phyloP scores from a whole-genome alignment of 179 eudicot species.

The Beta macrorhiza region DNA sequence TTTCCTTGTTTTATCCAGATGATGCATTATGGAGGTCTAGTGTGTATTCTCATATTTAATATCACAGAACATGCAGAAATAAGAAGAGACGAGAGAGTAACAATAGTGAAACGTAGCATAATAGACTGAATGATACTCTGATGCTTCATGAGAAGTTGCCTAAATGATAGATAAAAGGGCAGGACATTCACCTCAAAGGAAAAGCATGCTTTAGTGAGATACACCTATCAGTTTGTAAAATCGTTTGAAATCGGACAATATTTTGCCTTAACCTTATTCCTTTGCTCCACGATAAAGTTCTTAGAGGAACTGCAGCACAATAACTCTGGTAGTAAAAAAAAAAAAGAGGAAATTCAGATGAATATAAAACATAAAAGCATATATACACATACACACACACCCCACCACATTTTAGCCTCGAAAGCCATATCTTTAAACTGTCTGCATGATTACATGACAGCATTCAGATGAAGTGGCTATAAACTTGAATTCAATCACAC shows the following conservation, averaged over 20 bases:
- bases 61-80: constrained; percentile 5
- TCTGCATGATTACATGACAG: not conserved
- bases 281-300: constrained; percentile 27
- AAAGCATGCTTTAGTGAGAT: constrained; percentile 25
- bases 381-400: not conserved
- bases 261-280: constrained; percentile 30
- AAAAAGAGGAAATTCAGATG: not conserved
- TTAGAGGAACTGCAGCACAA: constrained; percentile 22
- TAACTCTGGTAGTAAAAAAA: constrained; percentile 25
- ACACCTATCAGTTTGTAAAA: constrained; percentile 21
- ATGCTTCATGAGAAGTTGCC: not conserved
- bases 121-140: not conserved
- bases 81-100: not conserved
- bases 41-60: not conserved
- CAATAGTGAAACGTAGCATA: not conserved
- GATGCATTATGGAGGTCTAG: not conserved
- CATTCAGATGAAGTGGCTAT: not conserved
- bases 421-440: not conserved
- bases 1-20: not conserved
- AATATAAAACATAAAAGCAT: not conserved
- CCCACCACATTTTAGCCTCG: not conserved
- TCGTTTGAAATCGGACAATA: constrained; percentile 19
- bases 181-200: constrained; percentile 32
- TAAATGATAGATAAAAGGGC: not conserved
- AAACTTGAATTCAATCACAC: not conserved